Evolutionary conservation across 768 basidiomycete species (phyloP).

Genomic region (Pleurotus salmoneostramineus): DNA sequence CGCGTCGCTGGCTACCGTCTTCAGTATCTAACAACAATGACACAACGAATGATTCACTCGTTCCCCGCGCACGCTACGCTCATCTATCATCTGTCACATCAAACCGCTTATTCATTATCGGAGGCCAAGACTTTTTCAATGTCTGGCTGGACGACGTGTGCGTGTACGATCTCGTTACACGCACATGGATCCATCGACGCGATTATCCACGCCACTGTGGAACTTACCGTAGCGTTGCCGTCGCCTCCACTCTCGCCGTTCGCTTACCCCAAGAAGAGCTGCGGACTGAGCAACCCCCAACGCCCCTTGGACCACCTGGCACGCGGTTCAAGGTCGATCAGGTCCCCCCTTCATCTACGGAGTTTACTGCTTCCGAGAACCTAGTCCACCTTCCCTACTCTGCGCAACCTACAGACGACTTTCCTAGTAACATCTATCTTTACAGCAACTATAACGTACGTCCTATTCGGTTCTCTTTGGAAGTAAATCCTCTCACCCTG

Average conservation of each 20-base stretch:
- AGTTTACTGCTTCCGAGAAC: slow-evolving; percentile 54
- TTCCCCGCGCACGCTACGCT: slow-evolving; percentile 89
- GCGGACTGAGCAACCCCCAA: slow-evolving; percentile 32
- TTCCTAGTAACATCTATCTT: slow-evolving; percentile 82
- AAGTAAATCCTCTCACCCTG: slow-evolving; percentile 10
- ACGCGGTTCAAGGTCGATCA: slow-evolving; percentile 54
- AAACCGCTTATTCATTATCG: slow-evolving; percentile 85
- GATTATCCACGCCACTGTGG: slow-evolving; percentile 93
- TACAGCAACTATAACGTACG: slow-evolving; percentile 96
- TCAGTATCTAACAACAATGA: slow-evolving; percentile 19
- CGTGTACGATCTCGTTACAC: slow-evolving; percentile 74
- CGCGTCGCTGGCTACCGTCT: slow-evolving; percentile 67
- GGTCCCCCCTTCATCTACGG: slow-evolving; percentile 32
- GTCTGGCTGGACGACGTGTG: slow-evolving; percentile 93
- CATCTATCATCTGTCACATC: slow-evolving; percentile 88
- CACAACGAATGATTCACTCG: slow-evolving; percentile 36
- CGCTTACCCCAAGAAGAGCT: slow-evolving; percentile 65
- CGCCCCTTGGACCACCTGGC: slow-evolving; percentile 51
- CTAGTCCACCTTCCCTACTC: slow-evolving; percentile 78
- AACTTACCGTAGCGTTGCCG: slow-evolving; percentile 91
- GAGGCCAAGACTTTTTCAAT: slow-evolving; percentile 92
- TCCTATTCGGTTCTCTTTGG: slow-evolving; percentile 10
- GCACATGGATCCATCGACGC: slow-evolving; percentile 76
- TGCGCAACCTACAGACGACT: slow-evolving; percentile 62
- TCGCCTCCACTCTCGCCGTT: slow-evolving; percentile 65